Evolutionary conservation across 2,329 filamentous ascomycete species (phyloP), one percentile per base, ranked within the genome.

Genomic region (Incumbomyces delicatus): DNA sequence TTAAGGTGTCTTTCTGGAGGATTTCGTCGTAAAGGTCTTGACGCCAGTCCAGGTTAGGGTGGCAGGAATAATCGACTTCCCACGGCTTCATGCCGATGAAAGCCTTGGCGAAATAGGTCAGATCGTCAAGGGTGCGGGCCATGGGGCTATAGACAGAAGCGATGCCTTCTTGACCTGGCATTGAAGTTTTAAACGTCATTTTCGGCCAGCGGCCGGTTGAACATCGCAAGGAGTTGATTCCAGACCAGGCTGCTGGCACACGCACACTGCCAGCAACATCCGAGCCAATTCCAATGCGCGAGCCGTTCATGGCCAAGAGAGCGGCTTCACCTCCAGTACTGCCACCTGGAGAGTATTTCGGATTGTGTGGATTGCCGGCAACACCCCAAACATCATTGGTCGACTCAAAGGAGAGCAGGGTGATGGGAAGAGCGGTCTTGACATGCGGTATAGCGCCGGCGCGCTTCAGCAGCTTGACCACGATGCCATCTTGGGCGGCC

Each of bases 151-250:
- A 95, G 16, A 95, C 87, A 53, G 83, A 86, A 1, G 87, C 81
- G 29, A 95, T 80, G 1, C 88, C 89, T 61, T 95, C 90, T 62
- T 95, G 88, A 0, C 90, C 90, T 0, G 85, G 80, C 87, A 95
- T 95, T 57, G 84, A 89, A 0, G 89, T 95, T 51, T 77, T 78
- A 61, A 87, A 81, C 8, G 87, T 87, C 35, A 78, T 75, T 64
- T 94, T 94, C 1, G 87, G 87, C 87, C 89, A 95, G 41, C 89
- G 76, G 1, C 90, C 89, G 1, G 86, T 94, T 2, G 85, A 89
- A 66, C 89, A 95, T 31, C 85, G 80, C 18, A 95, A 68, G 14
- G 84, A 83, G 65, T 94, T 95, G 61, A 90, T 87, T 7, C 89
- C 89, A 2, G 85, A 85, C 69, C 88, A 95, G 57, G 94, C 87